Evolutionary conservation across 1,139 yeast genomes (phyloP).

Genomic region (Pichia sp.): DNA sequence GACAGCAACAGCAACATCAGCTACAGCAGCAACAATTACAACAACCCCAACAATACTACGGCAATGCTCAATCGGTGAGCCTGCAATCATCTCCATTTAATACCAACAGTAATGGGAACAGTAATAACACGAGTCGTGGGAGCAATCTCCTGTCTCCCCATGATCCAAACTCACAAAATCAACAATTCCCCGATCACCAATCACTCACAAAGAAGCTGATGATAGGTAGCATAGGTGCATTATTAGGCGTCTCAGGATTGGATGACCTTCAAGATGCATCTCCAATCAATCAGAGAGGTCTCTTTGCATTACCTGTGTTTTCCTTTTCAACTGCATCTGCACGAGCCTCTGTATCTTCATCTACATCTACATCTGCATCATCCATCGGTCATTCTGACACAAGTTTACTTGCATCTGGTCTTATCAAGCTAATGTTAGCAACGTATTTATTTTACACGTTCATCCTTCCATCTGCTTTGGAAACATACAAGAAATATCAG

Average conservation of each 20-base stretch:
- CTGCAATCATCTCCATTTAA: conserved; percentile 14
- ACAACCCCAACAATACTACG: conserved; percentile 1
- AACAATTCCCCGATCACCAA: conserved; percentile 16
- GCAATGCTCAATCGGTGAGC: conserved; percentile 8
- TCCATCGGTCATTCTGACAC: conserved; percentile 5
- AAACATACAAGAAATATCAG: conserved; percentile 1
- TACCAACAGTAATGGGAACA: conserved; percentile 10
- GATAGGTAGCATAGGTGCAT: conserved; percentile 51
- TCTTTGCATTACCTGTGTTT: conserved; percentile 26
- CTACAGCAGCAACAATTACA: conserved; percentile 10
- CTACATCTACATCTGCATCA: not conserved
- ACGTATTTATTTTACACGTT: conserved; percentile 15
- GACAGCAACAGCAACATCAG: conserved; percentile 6
- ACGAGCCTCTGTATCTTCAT: conserved; percentile 17
- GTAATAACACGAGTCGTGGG: conserved; percentile 6
- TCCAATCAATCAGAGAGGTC: conserved; percentile 18
- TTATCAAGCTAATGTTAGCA: conserved; percentile 18
- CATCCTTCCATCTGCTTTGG: conserved; percentile 14
- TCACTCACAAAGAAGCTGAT: conserved; percentile 32
- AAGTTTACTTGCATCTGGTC: conserved; percentile 19
- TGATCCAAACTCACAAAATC: conserved; percentile 11
- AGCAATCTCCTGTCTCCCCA: conserved; percentile 14
- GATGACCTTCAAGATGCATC: conserved; percentile 22
- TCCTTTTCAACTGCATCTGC: too few species aligned
- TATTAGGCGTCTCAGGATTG: conserved; percentile 36